phyloP scores from a whole-genome alignment of 352 stramenopile species.

The Thalassiosira hispida region DNA sequence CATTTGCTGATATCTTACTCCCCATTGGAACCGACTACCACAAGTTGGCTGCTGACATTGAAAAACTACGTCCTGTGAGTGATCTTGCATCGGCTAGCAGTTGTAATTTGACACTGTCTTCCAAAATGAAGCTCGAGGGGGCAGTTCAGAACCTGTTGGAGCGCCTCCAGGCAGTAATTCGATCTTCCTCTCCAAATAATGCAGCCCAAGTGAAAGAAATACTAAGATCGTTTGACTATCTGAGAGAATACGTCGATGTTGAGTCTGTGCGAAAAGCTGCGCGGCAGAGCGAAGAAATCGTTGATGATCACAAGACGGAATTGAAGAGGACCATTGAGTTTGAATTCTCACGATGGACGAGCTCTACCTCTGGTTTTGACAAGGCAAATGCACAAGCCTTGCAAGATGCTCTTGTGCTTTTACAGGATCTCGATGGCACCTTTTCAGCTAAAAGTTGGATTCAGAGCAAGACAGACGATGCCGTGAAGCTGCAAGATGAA shows the following conservation, averaged over 20 bases:
- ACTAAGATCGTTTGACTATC: background rate
- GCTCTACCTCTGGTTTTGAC: background rate
- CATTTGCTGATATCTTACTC: conserved; percentile 57
- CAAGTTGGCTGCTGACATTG: background rate
- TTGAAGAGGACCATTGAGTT: conserved; percentile 1
- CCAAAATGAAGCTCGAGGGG: conserved; percentile 32
- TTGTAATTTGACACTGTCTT: conserved; percentile 42
- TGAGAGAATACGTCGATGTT: conserved; percentile 15
- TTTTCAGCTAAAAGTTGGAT: conserved; percentile 5
- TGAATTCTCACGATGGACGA: background rate
- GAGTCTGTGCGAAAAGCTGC: conserved; percentile 7
- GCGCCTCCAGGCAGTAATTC: background rate
- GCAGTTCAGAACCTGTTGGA: conserved; percentile 13
- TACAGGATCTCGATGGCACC: conserved; percentile 10
- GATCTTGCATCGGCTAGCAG: conserved; percentile 15
- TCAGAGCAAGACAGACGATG: conserved; percentile 1
- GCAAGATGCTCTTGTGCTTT: background rate
- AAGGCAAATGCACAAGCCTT: background rate
- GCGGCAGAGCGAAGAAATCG: background rate
- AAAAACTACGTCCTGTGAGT: conserved; percentile 7
- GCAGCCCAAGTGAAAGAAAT: conserved; percentile 17
- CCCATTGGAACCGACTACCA: conserved; percentile 46
- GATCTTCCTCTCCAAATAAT: background rate
- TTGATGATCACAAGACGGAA: background rate
- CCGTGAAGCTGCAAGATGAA: background rate